Base-by-base conservation (phyloP, 179 eudicot species). In the Beta macrorhiza region DNA sequence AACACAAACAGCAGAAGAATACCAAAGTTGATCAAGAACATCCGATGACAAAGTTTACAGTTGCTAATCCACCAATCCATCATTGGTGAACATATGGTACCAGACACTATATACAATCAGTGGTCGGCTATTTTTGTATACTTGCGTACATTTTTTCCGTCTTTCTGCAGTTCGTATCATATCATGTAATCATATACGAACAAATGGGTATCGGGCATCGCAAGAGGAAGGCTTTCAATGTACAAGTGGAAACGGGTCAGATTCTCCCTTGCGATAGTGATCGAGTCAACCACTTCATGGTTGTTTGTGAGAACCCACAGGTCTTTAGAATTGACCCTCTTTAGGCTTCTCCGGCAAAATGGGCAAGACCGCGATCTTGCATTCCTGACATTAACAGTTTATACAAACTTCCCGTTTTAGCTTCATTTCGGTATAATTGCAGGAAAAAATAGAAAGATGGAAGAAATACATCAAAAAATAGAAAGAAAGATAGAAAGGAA, bases 311-410 rank as follows among this genome's bases (percentile, higher is more conserved):
- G 89, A 81, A 93, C 92, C 98, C 98, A 95, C 65, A 95, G 80
- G 83, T 95, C 98, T 79, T 81, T 82, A 3, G 98, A 90, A 76
- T 74, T 82, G 11, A 93, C 97, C 79, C 90, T 83, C 88, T 91
- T 90, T 29, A 95, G 83, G 88, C 88, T 87, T 85, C 95, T 97
- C 67, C 98, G 88, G 79, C 98, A 95, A 71, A 92, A 95, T 5
- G 98, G 98, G 86, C 98, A 95, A 19, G 98, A 95, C 67, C 85
- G 86, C 22, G 98, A 93, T 68, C 97, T 85, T 32, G 86, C 53
- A 79, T 89, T 91, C 98, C 97, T 94, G 87, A 44, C 72, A 70
- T 32, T 13, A 32, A 72, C 56, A 78, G 5, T 47, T 62, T 74
- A 59, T 14, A 49, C 52, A 47, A 42, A 76, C 19, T 49, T 64